phyloP scores from a whole-genome alignment of 441 rosid species.

The Adansonia rubrostipa region DNA sequence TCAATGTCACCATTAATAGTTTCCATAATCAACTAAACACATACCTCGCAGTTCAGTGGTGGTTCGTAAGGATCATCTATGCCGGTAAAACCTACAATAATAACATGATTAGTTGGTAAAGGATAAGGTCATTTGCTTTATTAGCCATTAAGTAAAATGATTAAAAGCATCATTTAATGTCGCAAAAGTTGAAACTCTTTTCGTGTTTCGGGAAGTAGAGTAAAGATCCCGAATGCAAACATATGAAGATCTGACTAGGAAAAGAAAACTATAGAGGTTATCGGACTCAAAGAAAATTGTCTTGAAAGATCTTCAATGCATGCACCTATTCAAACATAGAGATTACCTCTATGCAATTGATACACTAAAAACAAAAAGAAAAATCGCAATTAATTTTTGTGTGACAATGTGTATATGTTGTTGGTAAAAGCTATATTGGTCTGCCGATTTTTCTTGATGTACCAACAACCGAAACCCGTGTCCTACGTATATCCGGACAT shows the following conservation, averaged over 20 bases:
- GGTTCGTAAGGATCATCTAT: slow-evolving; percentile 91
- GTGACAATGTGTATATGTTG: not conserved
- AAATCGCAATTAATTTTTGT: not conserved
- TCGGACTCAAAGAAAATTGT: not conserved
- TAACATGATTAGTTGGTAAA: not conserved
- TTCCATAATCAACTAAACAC: not conserved
- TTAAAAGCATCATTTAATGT: not conserved
- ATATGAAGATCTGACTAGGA: not conserved
- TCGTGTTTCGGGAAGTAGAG: not conserved
- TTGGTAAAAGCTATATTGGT: not conserved
- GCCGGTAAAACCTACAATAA: slow-evolving; percentile 80
- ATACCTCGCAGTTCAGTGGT: slow-evolving; percentile 88
- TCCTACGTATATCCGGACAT: no score
- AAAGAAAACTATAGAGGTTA: not conserved
- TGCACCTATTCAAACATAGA: not conserved
- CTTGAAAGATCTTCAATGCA: not conserved
- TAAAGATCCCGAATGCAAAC: not conserved
- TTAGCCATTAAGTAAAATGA: not conserved
- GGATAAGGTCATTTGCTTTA: no score
- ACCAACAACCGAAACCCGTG: no score
- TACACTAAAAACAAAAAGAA: not conserved
- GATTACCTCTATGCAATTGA: not conserved
- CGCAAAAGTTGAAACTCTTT: not conserved
- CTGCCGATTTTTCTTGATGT: no score
- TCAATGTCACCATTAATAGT: not conserved